These are phyloP conservation scores for Gossypioides kirkii DNA, from an alignment of 345 rosid genomes.

Conservation along the genomic window DNA sequence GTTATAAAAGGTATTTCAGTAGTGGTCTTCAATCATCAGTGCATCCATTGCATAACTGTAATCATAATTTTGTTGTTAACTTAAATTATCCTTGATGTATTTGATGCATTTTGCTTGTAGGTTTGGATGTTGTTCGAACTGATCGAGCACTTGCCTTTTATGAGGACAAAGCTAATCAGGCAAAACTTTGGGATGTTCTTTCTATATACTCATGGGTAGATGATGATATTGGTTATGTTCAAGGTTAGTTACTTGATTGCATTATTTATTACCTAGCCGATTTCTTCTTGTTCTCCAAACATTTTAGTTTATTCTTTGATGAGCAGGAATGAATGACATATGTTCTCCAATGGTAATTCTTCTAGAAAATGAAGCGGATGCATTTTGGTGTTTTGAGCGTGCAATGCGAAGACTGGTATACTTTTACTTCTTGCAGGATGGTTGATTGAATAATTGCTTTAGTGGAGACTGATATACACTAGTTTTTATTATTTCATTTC, in stretches of 20 bases:
- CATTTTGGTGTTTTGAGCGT: slow-evolving; percentile 95
- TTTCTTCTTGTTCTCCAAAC: background rate
- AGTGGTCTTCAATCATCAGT: background rate
- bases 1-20: background rate
- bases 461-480: background rate
- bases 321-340: slow-evolving; percentile 91
- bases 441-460: background rate
- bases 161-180: slow-evolving; percentile 58
- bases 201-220: slow-evolving; percentile 86
- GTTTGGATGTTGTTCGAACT: slow-evolving; percentile 93
- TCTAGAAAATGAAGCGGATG: slow-evolving; percentile 87
- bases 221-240: slow-evolving; percentile 86
- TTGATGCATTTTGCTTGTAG: slow-evolving; percentile 33
- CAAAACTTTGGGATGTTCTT: slow-evolving; percentile 86
- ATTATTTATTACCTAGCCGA: background rate
- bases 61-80: background rate
- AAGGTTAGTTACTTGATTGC: slow-evolving; percentile 41
- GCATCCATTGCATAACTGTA: background rate
- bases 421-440: background rate
- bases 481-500: background rate
- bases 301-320: slow-evolving; percentile 13
- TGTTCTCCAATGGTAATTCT: slow-evolving; percentile 93
- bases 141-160: slow-evolving; percentile 78
- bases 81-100: slow-evolving; percentile 6
- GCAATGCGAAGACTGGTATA: slow-evolving; percentile 85